Evolutionary conservation across 495 filamentous ascomycete species (phyloP).

Genomic region (Hyphodiscus hymeniophilus): DNA sequence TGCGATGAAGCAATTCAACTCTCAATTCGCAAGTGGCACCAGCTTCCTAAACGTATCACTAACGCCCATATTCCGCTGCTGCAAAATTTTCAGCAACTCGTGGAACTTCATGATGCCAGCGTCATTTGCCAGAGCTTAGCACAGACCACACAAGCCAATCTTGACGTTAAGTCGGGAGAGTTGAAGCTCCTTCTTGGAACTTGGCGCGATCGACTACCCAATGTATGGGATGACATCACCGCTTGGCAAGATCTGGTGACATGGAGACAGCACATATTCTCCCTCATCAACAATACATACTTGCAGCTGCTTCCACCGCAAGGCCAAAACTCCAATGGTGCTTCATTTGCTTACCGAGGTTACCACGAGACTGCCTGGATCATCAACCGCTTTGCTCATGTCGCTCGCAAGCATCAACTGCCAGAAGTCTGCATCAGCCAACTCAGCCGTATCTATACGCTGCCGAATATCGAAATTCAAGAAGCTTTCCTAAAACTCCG

Average conservation of each 20-base stretch:
- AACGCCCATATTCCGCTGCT: constrained; percentile 92
- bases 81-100: constrained; percentile 97
- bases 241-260: constrained; percentile 98
- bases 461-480: constrained; percentile 99
- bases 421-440: constrained; percentile 96
- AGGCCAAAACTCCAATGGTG: constrained; percentile 67
- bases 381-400: constrained; percentile 97
- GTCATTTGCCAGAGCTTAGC: constrained; percentile 86
- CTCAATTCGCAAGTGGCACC: constrained; percentile 96
- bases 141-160: constrained; percentile 72
- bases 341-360: constrained; percentile 89
- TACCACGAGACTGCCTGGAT: constrained; percentile 99
- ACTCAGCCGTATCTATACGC: constrained; percentile 92
- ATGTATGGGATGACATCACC: constrained; percentile 99
- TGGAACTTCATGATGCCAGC: constrained; percentile 95
- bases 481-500: constrained; percentile 96
- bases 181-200: constrained; percentile 89
- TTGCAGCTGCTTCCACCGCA: constrained; percentile 75
- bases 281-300: constrained; percentile 91
- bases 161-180: constrained; percentile 92
- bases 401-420: constrained; percentile 93
- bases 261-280: constrained; percentile 98
- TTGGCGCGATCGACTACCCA: constrained; percentile 92
- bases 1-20: constrained; percentile 96
- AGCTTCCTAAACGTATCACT: constrained; percentile 84